Conservation (phyloP, 768 basidiomycete species). For the Leccinellum rugosiceps region DNA sequence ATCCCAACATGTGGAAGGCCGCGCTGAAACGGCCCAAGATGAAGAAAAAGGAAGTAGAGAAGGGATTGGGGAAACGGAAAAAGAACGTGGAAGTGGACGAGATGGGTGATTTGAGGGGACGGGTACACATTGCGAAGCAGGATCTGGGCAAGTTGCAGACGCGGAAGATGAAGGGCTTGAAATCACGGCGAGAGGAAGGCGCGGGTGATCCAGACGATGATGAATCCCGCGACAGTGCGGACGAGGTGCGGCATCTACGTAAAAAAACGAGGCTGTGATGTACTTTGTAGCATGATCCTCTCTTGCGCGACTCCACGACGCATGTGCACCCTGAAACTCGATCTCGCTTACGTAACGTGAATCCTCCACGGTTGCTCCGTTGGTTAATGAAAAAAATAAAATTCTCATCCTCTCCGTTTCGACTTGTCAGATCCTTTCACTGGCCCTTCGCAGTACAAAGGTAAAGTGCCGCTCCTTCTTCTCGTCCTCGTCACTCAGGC, state of each 20-base stretch:
- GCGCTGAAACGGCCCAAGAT: slow-evolving; percentile 85
- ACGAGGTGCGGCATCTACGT: slow-evolving; percentile 15
- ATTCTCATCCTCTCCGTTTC: slow-evolving; percentile 15
- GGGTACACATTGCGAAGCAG: slow-evolving; percentile 86
- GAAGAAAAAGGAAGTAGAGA: slow-evolving; percentile 83
- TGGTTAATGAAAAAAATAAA: slow-evolving; percentile 6
- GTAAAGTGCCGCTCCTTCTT: neutral
- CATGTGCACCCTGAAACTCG: neutral
- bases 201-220: neutral
- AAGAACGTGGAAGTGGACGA: slow-evolving; percentile 97
- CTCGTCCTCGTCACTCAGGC: neutral
- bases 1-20: slow-evolving; percentile 74
- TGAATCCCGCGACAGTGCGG: slow-evolving; percentile 12
- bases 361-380: slow-evolving; percentile 4
- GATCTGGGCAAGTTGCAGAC: slow-evolving; percentile 84
- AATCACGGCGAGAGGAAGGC: slow-evolving; percentile 30
- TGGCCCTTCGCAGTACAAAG: slow-evolving; percentile 7
- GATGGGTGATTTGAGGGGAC: slow-evolving; percentile 94
- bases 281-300: neutral
- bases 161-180: slow-evolving; percentile 96
- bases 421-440: neutral
- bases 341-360: slow-evolving; percentile 18
- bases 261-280: slow-evolving; percentile 17
- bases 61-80: slow-evolving; percentile 84
- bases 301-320: neutral